Base-by-base conservation (phyloP, 2,329 filamentous ascomycete genomes). In the Talaromyces piceae region DNA sequence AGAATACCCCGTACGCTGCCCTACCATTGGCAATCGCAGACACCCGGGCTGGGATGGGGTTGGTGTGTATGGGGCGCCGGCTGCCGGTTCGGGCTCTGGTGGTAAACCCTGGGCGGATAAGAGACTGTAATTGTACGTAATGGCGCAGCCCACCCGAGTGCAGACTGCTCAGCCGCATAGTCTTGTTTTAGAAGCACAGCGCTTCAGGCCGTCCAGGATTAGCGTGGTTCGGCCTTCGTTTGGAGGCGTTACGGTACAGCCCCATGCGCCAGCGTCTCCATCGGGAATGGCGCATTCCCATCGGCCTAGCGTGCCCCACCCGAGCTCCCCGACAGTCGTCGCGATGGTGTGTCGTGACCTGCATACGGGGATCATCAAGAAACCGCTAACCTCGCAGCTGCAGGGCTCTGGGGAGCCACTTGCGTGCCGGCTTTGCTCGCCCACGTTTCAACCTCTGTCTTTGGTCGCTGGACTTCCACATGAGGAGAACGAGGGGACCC, bases 361-460 rank as follows among this genome's bases (percentile, higher is more conserved):
- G 39, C 39, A 43, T 43, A 25, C 39, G 23, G 22, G 39, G 39
- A 43, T 43, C 39, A 43, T 43, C 39, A 7, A 43, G 39, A 43
- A 37, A 43, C 39, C 39, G 39, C 39, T 43, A 43, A 9, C 20
- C 39, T 43, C 39, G 13, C 12, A n/a, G 18, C 39, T 41, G 39
- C 39, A 41, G 18, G 39, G 18, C 39, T 41, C 39, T 41, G 18
- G 39, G 39, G 39, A 52, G 37, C 41, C 28, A 49, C 45, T 43
- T 49, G 50, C 45, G 50, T 51, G 44, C 47, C 25, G 31, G 31
- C 44, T 18, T 41, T 46, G 43, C 43, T 26, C 45, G 41, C 46
- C 51, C 51, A 53, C 51, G 51, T 53, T 53, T 53, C 51, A 49
- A 53, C 45, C 47, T n/a, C n/a, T n/a, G n/a, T n/a, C n/a, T n/a